Conservation (phyloP, 176 grass and related monocot species). For the Carex pumila region DNA sequence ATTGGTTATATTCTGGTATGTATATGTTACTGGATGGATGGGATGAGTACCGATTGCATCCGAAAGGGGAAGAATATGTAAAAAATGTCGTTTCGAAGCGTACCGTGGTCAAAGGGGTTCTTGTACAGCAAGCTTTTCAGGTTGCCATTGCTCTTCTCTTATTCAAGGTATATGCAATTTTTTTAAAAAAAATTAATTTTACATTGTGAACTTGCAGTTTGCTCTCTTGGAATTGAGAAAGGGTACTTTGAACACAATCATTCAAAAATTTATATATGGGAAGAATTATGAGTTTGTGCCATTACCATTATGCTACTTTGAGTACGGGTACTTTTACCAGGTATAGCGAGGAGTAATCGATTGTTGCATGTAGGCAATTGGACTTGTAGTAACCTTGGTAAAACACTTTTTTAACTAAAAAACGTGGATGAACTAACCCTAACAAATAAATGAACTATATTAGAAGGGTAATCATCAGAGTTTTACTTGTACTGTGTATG, state of each 20-base stretch:
- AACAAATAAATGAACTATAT: neutral
- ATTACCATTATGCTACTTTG: slow-evolving; percentile 1
- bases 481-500: neutral
- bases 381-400: neutral
- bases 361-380: neutral
- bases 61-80: slow-evolving; percentile 54
- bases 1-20: slow-evolving; percentile 81
- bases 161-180: slow-evolving; percentile 43
- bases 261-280: neutral
- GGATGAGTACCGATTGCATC: slow-evolving; percentile 76
- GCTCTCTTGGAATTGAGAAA: neutral
- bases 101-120: slow-evolving; percentile 71
- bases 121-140: slow-evolving; percentile 83
- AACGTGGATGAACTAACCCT: neutral
- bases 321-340: neutral
- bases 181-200: neutral
- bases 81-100: slow-evolving; percentile 66
- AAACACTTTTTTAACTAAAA: neutral
- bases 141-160: slow-evolving; percentile 63
- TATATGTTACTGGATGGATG: slow-evolving; percentile 52
- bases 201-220: neutral
- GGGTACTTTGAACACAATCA: neutral
- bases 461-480: neutral
- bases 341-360: neutral
- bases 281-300: neutral